A percentile compares a stretch with the other conserved stretches of the same genome.
phyloP scores from a whole-genome alignment of 176 grass and related monocot genomes.

The Rhynchospora pubera region DNA sequence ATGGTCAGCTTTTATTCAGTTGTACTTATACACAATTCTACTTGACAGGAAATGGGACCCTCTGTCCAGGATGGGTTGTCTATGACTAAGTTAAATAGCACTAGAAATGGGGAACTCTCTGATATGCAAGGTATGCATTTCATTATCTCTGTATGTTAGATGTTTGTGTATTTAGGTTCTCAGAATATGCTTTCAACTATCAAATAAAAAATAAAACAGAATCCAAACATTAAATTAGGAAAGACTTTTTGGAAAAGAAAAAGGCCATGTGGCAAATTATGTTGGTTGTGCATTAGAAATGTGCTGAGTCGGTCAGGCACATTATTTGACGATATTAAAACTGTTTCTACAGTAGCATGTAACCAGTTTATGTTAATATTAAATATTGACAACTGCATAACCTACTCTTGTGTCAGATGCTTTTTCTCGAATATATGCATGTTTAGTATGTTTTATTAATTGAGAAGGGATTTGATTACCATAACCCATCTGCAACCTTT shows the following conservation, averaged over 20 bases:
- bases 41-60: background rate
- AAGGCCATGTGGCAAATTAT: no score
- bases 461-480: no score
- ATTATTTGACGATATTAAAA: no score
- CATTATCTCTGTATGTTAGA: background rate
- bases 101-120: background rate
- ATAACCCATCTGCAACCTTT: no score
- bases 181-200: background rate
- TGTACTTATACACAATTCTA: background rate
- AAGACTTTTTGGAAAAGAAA: background rate
- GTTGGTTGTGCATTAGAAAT: no score
- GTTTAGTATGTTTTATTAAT: background rate
- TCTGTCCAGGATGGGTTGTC: background rate
- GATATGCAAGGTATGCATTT: constrained; percentile 11
- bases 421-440: background rate
- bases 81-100: background rate
- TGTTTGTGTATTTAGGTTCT: background rate
- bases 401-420: no score
- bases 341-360: no score
- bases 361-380: no score
- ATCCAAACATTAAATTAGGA: background rate
- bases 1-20: background rate
- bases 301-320: no score
- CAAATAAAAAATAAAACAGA: background rate
- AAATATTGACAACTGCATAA: no score